Percentiles rank a stretch among this genome's conserved stretches.
These are phyloP conservation scores for Cryptosporidium ubiquitum DNA, from an alignment of 169 alveolate species.

Conservation along the genomic window DNA sequence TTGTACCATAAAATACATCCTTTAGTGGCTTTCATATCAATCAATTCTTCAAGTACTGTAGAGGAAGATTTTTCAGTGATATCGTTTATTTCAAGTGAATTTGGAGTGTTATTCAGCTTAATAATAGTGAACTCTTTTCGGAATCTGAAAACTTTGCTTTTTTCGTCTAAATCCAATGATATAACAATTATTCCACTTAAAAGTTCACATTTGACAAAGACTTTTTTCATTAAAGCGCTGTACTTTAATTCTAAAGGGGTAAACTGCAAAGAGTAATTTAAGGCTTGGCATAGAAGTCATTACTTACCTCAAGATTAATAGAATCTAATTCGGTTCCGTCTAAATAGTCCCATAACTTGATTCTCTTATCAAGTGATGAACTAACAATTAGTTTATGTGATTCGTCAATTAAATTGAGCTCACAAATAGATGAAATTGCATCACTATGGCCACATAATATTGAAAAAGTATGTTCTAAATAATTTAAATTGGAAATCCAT, in stretches of 20 bases:
- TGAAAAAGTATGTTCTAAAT: conserved; percentile 46
- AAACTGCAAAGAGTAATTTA: background rate
- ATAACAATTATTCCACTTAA: background rate
- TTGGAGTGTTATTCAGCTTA: background rate
- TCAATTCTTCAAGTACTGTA: background rate
- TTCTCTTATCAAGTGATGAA: conserved; percentile 40
- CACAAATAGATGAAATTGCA: conserved; percentile 39
- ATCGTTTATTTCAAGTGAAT: conserved; percentile 2
- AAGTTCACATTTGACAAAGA: conserved; percentile 20
- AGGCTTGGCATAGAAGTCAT: background rate
- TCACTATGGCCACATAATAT: conserved; percentile 57
- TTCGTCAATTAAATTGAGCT: background rate
- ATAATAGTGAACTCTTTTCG: background rate
- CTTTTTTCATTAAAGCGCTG: background rate
- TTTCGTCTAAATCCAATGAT: background rate
- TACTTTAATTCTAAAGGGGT: conserved; percentile 35
- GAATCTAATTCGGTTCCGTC: conserved; percentile 19
- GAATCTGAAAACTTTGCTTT: background rate
- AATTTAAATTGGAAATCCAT: conserved; percentile 22
- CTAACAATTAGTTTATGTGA: background rate
- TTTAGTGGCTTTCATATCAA: background rate
- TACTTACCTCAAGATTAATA: conserved; percentile 42
- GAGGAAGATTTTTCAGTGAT: background rate
- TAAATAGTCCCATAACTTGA: conserved; percentile 45
- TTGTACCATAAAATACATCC: background rate